phyloP scores from a whole-genome alignment of 2,329 filamentous ascomycete species.

The Calonectria multiphialidica region DNA sequence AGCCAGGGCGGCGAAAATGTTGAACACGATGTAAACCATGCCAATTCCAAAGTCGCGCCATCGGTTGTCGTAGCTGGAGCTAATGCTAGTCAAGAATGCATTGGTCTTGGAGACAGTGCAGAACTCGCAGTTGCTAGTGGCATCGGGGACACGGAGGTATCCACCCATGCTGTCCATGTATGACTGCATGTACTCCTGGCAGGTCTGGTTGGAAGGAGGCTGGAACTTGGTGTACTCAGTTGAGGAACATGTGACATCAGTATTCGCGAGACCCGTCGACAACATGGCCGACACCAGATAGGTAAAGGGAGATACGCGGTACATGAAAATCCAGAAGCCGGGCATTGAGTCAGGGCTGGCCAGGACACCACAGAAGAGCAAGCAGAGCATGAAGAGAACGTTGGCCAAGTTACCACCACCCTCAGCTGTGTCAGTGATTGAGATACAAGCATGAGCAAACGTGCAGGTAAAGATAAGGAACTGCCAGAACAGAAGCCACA shows the following conservation, averaged over 20 bases:
- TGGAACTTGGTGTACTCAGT: conserved; percentile 77
- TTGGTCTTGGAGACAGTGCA: conserved; percentile 56
- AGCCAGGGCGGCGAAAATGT: conserved; percentile 61
- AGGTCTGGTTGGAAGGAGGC: conserved; percentile 65
- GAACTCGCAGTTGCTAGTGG: conserved; percentile 60
- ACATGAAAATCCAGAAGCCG: conserved; percentile 81
- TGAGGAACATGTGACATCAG: conserved; percentile 61
- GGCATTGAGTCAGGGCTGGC: conserved; percentile 69
- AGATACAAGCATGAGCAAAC: conserved; percentile 74
- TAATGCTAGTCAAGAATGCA: conserved; percentile 52
- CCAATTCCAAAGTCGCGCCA: conserved; percentile 71
- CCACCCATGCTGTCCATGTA: conserved; percentile 62
- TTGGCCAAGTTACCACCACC: conserved; percentile 77
- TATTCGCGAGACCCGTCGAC: conserved; percentile 44
- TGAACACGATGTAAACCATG: conserved; percentile 66
- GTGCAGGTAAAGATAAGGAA: conserved; percentile 78
- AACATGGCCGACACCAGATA: conserved; percentile 46
- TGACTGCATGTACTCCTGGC: conserved; percentile 63
- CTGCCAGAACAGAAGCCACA: conserved; percentile 74
- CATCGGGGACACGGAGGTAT: conserved; percentile 65
- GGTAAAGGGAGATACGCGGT: conserved; percentile 71
- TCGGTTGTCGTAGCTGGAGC: conserved; percentile 61
- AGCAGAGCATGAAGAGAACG: conserved; percentile 71
- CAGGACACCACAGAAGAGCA: conserved; percentile 76
- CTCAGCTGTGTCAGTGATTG: conserved; percentile 74